Percentiles rank a stretch among this genome's conserved stretches.
These are phyloP conservation scores for Verruconis gallopava DNA, from an alignment of 2,329 filamentous ascomycete species.

Conservation along the genomic window DNA sequence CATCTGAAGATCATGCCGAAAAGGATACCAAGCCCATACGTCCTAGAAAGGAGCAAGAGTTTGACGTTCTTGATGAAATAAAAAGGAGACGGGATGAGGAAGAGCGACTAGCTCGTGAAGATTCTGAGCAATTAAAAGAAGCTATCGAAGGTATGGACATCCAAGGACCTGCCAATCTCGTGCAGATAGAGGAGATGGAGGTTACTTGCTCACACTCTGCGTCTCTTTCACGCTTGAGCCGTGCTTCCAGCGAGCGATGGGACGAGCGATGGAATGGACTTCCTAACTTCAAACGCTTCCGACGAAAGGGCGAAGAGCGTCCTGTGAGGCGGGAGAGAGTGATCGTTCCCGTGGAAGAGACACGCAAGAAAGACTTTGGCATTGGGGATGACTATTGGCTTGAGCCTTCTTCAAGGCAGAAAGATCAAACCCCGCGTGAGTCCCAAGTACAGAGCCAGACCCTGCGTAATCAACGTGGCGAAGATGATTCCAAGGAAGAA, in stretches of 20 bases:
- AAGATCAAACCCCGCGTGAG: slow-evolving; percentile 2
- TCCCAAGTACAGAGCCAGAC: slow-evolving; percentile 3
- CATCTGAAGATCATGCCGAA: slow-evolving; percentile 14
- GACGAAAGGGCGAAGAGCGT: slow-evolving; percentile 35
- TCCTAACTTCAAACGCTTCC: slow-evolving; percentile 92
- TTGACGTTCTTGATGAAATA: slow-evolving; percentile 57
- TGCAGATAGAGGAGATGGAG: slow-evolving; percentile 65
- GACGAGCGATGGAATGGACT: slow-evolving; percentile 83
- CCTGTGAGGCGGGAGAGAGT: slow-evolving; percentile 35
- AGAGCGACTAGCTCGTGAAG: slow-evolving; percentile 43
- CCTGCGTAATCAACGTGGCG: not conserved
- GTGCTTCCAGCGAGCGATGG: slow-evolving; percentile 52
- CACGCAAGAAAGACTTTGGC: slow-evolving; percentile 56
- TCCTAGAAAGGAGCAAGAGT: slow-evolving; percentile 44
- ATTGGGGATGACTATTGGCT: slow-evolving; percentile 69
- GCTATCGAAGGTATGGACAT: slow-evolving; percentile 54
- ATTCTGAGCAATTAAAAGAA: slow-evolving; percentile 49
- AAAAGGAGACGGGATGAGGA: slow-evolving; percentile 38
- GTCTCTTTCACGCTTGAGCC: not conserved
- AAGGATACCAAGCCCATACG: slow-evolving; percentile 20
- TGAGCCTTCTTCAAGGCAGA: slow-evolving; percentile 23
- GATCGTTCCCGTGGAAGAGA: slow-evolving; percentile 61
- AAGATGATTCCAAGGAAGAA: slow-evolving; percentile 1
- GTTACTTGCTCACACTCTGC: slow-evolving; percentile 29
- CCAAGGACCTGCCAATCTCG: slow-evolving; percentile 57